Evolutionary conservation across 1,284 basidiomycete species (phyloP).

Genomic region (Heliocybe sulcata): DNA sequence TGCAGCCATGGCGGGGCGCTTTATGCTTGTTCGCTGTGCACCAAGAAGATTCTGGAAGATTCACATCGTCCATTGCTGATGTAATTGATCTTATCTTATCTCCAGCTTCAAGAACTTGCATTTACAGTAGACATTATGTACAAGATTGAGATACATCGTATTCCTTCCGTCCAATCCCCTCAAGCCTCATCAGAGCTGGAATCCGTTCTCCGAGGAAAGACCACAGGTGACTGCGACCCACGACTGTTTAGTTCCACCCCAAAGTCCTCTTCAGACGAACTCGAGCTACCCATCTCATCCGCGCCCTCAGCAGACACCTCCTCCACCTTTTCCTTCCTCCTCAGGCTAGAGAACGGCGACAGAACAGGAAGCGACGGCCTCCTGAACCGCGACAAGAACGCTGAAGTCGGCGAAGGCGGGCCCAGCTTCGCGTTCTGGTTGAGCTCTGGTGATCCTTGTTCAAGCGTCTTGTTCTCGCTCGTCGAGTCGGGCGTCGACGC

Average conservation of each 20-base stretch:
- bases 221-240: neutral
- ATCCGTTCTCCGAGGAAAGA: neutral
- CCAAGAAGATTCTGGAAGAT: neutral
- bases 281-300: neutral
- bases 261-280: neutral
- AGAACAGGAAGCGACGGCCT: neutral
- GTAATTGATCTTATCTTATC: neutral
- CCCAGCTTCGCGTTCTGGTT: no score
- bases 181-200: neutral
- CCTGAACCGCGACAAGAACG: neutral
- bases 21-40: neutral
- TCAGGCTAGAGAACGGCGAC: neutral
- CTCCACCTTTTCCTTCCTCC: conserved; percentile 1
- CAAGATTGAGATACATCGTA: neutral
- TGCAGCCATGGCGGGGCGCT: neutral
- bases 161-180: neutral
- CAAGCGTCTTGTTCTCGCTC: conserved; percentile 12
- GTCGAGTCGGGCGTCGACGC: conserved; percentile 13
- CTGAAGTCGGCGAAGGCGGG: neutral
- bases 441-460: neutral
- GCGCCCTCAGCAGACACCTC: neutral
- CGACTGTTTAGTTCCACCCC: neutral
- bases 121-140: neutral
- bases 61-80: neutral
- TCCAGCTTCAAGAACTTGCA: neutral